A percentile compares a stretch with the other conserved stretches of the same genome.
These are phyloP conservation scores for Iberis pinnata DNA, from an alignment of 345 rosid species.

Conservation along the genomic window DNA sequence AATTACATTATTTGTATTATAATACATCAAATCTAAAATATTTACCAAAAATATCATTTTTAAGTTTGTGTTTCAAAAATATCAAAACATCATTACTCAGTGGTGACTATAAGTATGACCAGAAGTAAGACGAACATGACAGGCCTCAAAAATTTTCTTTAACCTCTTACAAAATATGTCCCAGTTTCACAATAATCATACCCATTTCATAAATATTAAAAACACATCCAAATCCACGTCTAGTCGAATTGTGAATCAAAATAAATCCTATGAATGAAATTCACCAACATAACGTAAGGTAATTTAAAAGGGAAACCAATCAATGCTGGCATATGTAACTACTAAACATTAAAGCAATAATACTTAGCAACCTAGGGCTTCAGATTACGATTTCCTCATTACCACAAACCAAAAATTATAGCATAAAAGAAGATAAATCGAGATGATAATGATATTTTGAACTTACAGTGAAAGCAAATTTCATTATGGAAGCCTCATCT, in stretches of 20 bases:
- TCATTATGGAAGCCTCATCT: slow-evolving; percentile 31
- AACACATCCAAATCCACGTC: background rate
- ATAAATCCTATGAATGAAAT: too few relatives aligned
- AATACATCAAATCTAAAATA: too few relatives aligned
- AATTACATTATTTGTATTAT: too few relatives aligned
- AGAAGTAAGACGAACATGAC: slow-evolving; percentile 68
- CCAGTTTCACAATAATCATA: slow-evolving; percentile 13
- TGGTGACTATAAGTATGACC: slow-evolving; percentile 66
- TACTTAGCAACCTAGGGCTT: background rate
- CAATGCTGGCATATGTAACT: background rate
- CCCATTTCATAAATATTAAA: slow-evolving; percentile 1
- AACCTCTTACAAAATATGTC: slow-evolving; percentile 36
- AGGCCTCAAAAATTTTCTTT: slow-evolving; percentile 57
- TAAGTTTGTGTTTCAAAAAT: too few relatives aligned
- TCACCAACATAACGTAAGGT: too few relatives aligned
- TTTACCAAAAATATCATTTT: too few relatives aligned
- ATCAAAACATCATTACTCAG: too few relatives aligned
- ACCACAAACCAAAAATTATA: slow-evolving; percentile 6
- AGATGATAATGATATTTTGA: background rate
- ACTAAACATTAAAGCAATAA: background rate
- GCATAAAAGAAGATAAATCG: background rate
- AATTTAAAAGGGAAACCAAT: too few relatives aligned
- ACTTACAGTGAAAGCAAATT: slow-evolving; percentile 41
- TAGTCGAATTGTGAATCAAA: background rate
- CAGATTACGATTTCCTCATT: background rate